Conservation (phyloP, 306 rosid genomes). For the Sicyos edulis region DNA sequence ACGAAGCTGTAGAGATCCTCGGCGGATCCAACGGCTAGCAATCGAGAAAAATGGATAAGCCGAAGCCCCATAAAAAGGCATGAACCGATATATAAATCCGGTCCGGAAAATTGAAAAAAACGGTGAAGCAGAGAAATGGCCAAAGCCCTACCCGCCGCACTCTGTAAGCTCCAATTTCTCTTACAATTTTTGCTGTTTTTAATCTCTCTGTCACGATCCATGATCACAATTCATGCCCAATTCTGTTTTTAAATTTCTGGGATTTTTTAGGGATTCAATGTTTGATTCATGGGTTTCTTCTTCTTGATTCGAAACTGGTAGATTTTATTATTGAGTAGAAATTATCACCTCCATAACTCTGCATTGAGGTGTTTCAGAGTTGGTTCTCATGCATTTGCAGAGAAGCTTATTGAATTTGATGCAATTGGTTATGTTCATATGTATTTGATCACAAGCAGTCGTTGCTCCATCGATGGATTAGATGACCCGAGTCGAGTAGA, state of each 20-base stretch:
- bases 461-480: conserved; percentile 2
- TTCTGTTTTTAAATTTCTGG: background rate
- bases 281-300: background rate
- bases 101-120: background rate
- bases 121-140: conserved; percentile 15
- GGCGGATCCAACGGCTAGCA: background rate
- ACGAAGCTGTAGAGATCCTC: background rate
- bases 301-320: background rate
- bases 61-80: background rate
- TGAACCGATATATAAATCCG: background rate
- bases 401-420: background rate
- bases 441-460: background rate
- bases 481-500: background rate
- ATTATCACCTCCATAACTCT: background rate
- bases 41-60: background rate
- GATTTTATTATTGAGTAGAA: background rate
- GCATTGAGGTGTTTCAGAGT: conserved; percentile 11
- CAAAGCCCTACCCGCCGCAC: conserved; percentile 29
- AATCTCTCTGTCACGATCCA: background rate
- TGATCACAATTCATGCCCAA: background rate
- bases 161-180: conserved; percentile 28
- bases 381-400: background rate
- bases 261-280: too few relatives aligned
- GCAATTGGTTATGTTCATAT: background rate
- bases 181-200: background rate